phyloP scores from a whole-genome alignment of 768 basidiomycete genomes.

The Omphalotus guepiniiformis region DNA sequence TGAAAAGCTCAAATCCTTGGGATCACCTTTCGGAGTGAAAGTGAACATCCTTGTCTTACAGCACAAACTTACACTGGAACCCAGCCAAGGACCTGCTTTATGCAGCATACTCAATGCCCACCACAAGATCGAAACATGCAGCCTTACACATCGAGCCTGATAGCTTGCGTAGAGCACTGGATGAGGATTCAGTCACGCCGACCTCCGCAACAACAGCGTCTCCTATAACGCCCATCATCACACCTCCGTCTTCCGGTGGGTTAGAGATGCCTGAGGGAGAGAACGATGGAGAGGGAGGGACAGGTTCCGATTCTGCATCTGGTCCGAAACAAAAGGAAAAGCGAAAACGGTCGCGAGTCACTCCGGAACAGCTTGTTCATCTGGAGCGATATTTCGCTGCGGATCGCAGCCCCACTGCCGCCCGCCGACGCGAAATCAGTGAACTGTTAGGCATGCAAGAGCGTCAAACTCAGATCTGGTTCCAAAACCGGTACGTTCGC shows the following conservation, averaged over 20 bases:
- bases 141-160: slow-evolving; percentile 21
- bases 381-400: slow-evolving; percentile 65
- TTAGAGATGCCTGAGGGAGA: slow-evolving; percentile 24
- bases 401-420: slow-evolving; percentile 71
- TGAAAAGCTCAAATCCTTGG: no score
- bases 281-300: slow-evolving; percentile 29
- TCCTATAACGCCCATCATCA: slow-evolving; percentile 21
- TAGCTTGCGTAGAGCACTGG: not conserved
- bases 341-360: slow-evolving; percentile 74
- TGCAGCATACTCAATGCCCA: no score
- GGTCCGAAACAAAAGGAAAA: slow-evolving; percentile 46
- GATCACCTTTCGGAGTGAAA: no score
- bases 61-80: no score
- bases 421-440: slow-evolving; percentile 68
- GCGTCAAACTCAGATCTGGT: slow-evolving; percentile 88
- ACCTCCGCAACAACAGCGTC: slow-evolving; percentile 25
- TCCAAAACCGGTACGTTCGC: slow-evolving; percentile 65
- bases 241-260: slow-evolving; percentile 20
- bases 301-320: slow-evolving; percentile 23
- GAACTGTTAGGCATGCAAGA: slow-evolving; percentile 77
- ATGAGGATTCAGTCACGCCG: slow-evolving; percentile 14
- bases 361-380: slow-evolving; percentile 73
- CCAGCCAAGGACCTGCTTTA: no score
- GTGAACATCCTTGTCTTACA: no score
- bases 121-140: slow-evolving; percentile 17